Conservation (phyloP, 495 filamentous ascomycete genomes). For the Mytilinidion resinicola region DNA sequence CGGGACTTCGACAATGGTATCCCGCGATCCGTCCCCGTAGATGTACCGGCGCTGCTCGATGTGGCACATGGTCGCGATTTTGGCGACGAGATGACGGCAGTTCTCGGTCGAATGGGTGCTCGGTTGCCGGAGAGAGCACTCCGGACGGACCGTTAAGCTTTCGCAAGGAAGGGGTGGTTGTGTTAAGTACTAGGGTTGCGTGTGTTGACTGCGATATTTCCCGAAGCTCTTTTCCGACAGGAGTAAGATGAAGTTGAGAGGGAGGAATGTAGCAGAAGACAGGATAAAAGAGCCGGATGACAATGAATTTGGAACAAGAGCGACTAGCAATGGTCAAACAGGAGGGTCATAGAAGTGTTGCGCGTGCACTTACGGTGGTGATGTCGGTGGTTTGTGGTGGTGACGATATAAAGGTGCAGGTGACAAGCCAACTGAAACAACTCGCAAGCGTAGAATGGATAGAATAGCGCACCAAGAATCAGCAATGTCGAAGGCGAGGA, state of each 20-base stretch:
- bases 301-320: not conserved
- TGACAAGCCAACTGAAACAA: constrained; percentile 25
- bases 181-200: not conserved
- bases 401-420: constrained; percentile 17
- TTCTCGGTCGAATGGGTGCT: not conserved
- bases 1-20: constrained; percentile 6
- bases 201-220: not conserved
- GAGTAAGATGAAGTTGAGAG: not conserved
- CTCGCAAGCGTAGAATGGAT: constrained; percentile 5
- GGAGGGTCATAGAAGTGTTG: constrained; percentile 1
- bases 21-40: constrained; percentile 14
- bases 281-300: not conserved
- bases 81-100: not conserved
- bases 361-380: constrained; percentile 5
- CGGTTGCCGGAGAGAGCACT: not conserved
- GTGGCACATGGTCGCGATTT: constrained; percentile 17
- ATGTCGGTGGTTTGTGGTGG: not conserved
- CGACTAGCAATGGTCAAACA: not conserved
- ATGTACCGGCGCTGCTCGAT: constrained; percentile 19
- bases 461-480: constrained; percentile 2
- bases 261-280: not conserved
- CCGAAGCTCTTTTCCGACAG: not conserved
- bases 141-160: not conserved
- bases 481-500: constrained; percentile 1
- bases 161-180: not conserved